phyloP scores from a whole-genome alignment of 768 basidiomycete genomes.

The Rhizopogon vesiculosus region DNA sequence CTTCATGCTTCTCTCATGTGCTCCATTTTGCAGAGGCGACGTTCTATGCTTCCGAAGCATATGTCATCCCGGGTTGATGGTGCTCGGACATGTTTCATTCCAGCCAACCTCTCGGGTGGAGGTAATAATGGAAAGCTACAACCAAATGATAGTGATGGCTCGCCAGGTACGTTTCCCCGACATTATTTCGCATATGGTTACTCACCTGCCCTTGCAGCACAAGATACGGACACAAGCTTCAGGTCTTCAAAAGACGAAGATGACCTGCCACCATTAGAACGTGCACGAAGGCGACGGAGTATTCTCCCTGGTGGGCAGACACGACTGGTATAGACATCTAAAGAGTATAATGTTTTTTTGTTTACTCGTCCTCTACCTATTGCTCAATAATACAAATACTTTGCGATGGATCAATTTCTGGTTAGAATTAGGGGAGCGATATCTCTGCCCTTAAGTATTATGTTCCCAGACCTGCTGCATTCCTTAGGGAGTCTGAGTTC shows the following conservation, averaged over 20 bases:
- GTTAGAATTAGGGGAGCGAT: neutral
- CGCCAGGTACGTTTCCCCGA: conserved; percentile 15
- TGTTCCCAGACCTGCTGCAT: too few species aligned
- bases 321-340: conserved; percentile 12
- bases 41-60: conserved; percentile 67
- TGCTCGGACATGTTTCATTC: conserved; percentile 4
- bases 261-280: conserved; percentile 64
- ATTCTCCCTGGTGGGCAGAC: conserved; percentile 28
- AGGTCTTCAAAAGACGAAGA: conserved; percentile 40
- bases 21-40: conserved; percentile 51
- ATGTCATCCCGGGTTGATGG: conserved; percentile 33
- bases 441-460: neutral
- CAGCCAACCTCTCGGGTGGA: conserved; percentile 9
- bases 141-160: conserved; percentile 23
- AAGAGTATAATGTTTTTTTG: neutral
- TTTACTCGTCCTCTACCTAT: neutral
- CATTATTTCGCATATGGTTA: neutral
- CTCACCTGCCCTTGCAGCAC: conserved; percentile 10
- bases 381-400: neutral
- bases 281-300: conserved; percentile 51
- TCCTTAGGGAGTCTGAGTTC: neutral
- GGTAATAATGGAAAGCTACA: conserved; percentile 21
- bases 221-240: conserved; percentile 22
- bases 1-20: neutral
- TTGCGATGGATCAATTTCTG: neutral